Conservation (phyloP, 305 asterid species). For the Fraxinus floribunda region DNA sequence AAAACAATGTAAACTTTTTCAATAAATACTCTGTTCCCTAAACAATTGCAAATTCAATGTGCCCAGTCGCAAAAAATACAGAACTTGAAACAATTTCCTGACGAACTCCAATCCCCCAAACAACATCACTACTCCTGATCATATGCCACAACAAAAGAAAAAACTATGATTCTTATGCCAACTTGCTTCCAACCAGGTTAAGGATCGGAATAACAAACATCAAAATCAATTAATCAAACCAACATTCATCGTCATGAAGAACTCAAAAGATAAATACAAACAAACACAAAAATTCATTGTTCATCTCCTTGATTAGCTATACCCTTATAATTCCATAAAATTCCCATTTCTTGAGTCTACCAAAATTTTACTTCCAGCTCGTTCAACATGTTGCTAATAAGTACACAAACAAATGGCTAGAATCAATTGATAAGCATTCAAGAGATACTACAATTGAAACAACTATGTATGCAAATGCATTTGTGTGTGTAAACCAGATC, state of each 20-base stretch:
- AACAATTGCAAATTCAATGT: background rate
- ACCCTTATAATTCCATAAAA: background rate
- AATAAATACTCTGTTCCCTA: background rate
- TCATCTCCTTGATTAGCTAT: slow-evolving; percentile 13
- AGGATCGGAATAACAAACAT: background rate
- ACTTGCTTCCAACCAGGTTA: background rate
- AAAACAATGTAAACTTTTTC: background rate
- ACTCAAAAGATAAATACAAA: background rate
- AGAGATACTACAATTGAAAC: background rate
- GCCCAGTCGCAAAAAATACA: background rate
- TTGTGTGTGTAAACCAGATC: background rate
- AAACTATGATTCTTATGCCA: background rate
- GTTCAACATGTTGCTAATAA: background rate
- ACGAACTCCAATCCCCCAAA: background rate
- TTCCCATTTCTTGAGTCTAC: slow-evolving; percentile 4
- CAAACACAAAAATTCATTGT: background rate
- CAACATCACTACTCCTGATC: background rate
- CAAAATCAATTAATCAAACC: background rate
- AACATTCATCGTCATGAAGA: background rate
- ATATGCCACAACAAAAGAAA: background rate
- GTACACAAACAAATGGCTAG: background rate
- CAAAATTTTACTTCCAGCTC: background rate
- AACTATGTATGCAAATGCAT: background rate
- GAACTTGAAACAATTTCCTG: background rate
- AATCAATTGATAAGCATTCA: background rate